Base-by-base conservation (phyloP, 345 rosid genomes). In the Eutrema heterophyllum region DNA sequence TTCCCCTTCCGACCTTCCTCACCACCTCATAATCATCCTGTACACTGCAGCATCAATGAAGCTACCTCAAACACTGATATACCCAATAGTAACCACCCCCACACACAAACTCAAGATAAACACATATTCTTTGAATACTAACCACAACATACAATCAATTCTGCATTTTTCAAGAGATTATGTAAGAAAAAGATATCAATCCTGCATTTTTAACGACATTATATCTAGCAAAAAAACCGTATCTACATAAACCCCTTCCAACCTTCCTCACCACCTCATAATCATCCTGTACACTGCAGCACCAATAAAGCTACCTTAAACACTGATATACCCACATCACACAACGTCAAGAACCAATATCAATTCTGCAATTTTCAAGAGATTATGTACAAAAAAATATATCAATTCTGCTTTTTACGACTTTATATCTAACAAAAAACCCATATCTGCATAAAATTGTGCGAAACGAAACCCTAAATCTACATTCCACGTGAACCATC, bases 241-340 rank as follows among this genome's bases (percentile, higher is more conserved):
- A n/a, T n/a, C n/a, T n/a, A n/a, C n/a, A n/a, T n/a, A n/a, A n/a
- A n/a, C 97, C 97, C 57, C 96, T 86, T 71, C 98, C 98, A 10
- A 91, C 98, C 84, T 91, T 94, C 85, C 90, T 86, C 72, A 89
- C 96, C 77, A 94, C 98, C 85, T 89, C 96, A 65, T 94, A 94
- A 79, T 89, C 90, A 78, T 94, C 97, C 74, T 94, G 96, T 71
- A 89, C 95, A 84, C 98, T 94, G 82, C 61, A 39, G 15, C 66
- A 74, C 52, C 69, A 74, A 71, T 9, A 29, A 26, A 64, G 45
- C 55, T 30, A 49, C 14, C 56, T 67, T 55, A 60, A 71, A 14
- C 11, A n/a, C n/a, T n/a, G n/a, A n/a, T n/a, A n/a, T n/a, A n/a
- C n/a, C n/a, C n/a, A n/a, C n/a, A n/a, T n/a, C n/a, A n/a, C n/a